A percentile compares a stretch with the other conserved stretches of the same genome.
Conservation (phyloP, 2,329 filamentous ascomycete genomes). For the Neofusicoccum cordaticola region DNA sequence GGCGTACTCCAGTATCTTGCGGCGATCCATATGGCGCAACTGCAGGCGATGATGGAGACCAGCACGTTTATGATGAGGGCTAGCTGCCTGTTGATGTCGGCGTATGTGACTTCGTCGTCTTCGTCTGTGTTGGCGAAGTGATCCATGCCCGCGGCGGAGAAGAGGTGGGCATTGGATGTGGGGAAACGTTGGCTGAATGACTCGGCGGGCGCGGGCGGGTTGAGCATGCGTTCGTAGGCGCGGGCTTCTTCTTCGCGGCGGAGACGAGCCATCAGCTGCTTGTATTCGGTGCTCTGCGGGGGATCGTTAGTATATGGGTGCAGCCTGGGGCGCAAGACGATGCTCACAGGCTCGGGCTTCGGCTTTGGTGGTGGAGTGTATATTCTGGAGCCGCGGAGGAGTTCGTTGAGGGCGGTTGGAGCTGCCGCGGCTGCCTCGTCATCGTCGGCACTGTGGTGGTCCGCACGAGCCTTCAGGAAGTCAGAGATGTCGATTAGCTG, state of each 20-base stretch:
- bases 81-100: conserved; percentile 76
- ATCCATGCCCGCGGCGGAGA: conserved; percentile 35
- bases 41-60: conserved; percentile 77
- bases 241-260: conserved; percentile 79
- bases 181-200: conserved; percentile 61
- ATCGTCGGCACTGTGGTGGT: not conserved
- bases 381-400: conserved; percentile 69
- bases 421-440: not conserved
- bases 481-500: conserved; percentile 65
- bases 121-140: conserved; percentile 33
- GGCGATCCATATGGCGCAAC: conserved; percentile 73
- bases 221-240: conserved; percentile 77
- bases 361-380: conserved; percentile 78
- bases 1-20: conserved; percentile 74
- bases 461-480: conserved; percentile 41
- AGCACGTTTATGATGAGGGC: conserved; percentile 87
- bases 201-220: conserved; percentile 56
- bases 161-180: conserved; percentile 52
- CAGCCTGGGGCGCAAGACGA: not conserved
- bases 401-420: conserved; percentile 56
- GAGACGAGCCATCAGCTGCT: conserved; percentile 80
- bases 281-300: conserved; percentile 72
- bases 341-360: conserved; percentile 71
- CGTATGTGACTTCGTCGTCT: conserved; percentile 64
- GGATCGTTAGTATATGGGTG: not conserved